phyloP scores from a whole-genome alignment of 1,139 yeast species.

The Citeromyces siamensis region DNA sequence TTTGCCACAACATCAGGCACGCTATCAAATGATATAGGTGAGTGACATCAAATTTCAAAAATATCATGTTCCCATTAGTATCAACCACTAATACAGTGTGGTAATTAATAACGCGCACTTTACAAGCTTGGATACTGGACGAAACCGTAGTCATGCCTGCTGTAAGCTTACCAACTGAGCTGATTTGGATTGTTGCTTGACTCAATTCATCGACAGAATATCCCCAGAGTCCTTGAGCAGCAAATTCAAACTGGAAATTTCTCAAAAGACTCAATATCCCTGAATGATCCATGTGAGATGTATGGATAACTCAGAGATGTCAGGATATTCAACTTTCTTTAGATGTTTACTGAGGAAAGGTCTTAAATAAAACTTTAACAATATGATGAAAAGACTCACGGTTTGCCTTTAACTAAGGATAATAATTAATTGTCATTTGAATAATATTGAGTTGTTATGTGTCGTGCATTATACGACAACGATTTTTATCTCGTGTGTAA shows the following conservation, averaged over 20 bases:
- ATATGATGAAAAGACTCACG: no score
- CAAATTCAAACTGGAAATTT: not conserved
- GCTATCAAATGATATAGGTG: slow-evolving; percentile 38
- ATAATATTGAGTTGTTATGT: no score
- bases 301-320: no score
- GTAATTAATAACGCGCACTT: slow-evolving; percentile 14
- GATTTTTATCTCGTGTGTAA: no score
- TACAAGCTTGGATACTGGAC: slow-evolving; percentile 24
- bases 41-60: slow-evolving; percentile 31
- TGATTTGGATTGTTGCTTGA: slow-evolving; percentile 11
- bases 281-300: not conserved
- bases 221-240: not conserved
- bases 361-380: no score
- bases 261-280: not conserved
- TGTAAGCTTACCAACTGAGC: slow-evolving; percentile 12
- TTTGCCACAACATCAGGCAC: slow-evolving; percentile 51
- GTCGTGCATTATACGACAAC: no score
- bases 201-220: not conserved
- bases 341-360: no score
- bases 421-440: no score
- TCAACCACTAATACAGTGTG: not conserved
- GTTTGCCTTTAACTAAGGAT: no score
- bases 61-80: slow-evolving; percentile 32
- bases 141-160: slow-evolving; percentile 16
- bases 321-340: no score